phyloP scores from a whole-genome alignment of 2,329 filamentous ascomycete genomes.

The Alternaria rosae region DNA sequence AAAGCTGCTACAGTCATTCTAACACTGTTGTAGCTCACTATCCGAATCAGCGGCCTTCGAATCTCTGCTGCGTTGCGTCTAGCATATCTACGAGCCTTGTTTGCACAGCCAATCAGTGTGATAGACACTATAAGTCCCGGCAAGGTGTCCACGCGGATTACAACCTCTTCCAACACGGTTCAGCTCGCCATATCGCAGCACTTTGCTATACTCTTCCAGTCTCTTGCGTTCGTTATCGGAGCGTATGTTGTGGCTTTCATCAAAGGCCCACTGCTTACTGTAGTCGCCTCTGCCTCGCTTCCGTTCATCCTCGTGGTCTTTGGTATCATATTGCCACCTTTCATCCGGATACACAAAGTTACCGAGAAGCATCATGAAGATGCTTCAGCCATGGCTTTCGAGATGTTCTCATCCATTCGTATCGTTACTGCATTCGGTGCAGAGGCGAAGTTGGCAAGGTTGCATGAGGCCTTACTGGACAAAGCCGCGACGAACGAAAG shows the following conservation, averaged over 20 bases:
- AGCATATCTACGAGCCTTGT: constrained; percentile 59
- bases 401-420: constrained; percentile 50
- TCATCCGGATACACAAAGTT: constrained; percentile 43
- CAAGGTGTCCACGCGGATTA: constrained; percentile 61
- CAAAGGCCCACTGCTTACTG: constrained; percentile 61
- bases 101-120: constrained; percentile 58
- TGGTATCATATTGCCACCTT: constrained; percentile 38
- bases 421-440: constrained; percentile 50
- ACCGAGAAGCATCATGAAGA: constrained; percentile 42
- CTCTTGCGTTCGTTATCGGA: constrained; percentile 44
- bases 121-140: constrained; percentile 60
- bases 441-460: constrained; percentile 41
- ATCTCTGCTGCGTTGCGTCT: constrained; percentile 61
- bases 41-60: constrained; percentile 59
- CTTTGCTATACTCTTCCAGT: constrained; percentile 56
- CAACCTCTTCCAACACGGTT: constrained; percentile 60
- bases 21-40: constrained; percentile 49
- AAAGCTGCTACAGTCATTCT: not conserved
- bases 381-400: constrained; percentile 48
- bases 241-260: constrained; percentile 58
- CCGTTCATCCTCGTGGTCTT: constrained; percentile 48
- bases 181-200: constrained; percentile 64
- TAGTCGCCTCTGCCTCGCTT: constrained; percentile 58
- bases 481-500: constrained; percentile 39
- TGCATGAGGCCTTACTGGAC: constrained; percentile 37